Evolutionary conservation across 495 filamentous ascomycete species (phyloP).

Genomic region (Collariella sp.): DNA sequence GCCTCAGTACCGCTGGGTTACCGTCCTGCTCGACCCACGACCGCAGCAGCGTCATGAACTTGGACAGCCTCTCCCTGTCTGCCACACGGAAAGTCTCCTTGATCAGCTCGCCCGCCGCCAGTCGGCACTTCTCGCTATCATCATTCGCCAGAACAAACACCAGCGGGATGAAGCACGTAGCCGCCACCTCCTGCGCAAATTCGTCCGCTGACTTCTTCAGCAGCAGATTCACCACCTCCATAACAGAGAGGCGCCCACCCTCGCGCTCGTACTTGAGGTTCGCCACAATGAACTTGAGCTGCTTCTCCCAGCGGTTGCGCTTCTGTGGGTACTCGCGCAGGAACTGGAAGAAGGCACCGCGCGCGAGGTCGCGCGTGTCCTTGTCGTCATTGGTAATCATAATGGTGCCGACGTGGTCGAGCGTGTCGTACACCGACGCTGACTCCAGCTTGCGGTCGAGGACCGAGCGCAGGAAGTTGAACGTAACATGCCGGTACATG

Average conservation of each 20-base stretch:
- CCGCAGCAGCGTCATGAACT: constrained; percentile 58
- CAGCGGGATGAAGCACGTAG: constrained; percentile 75
- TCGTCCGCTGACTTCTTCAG: constrained; percentile 73
- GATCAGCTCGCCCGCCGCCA: constrained; percentile 70
- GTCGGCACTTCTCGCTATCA: constrained; percentile 73
- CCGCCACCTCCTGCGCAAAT: constrained; percentile 70
- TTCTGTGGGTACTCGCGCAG: constrained; percentile 89
- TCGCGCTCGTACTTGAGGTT: constrained; percentile 86
- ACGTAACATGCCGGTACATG: constrained; percentile 79
- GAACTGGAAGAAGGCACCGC: constrained; percentile 89
- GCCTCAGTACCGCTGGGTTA: constrained; percentile 58
- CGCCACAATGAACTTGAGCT: constrained; percentile 76
- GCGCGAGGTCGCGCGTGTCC: constrained; percentile 72
- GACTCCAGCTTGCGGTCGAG: constrained; percentile 78
- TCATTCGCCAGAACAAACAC: constrained; percentile 83
- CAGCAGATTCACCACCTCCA: constrained; percentile 80
- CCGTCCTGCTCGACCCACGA: constrained; percentile 69
- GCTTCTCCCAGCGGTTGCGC: constrained; percentile 76
- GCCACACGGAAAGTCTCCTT: constrained; percentile 73
- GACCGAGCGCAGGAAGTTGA: constrained; percentile 84
- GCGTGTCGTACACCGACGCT: constrained; percentile 78
- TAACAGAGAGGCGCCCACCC: constrained; percentile 78
- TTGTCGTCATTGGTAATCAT: constrained; percentile 95
- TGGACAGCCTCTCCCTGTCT: constrained; percentile 59
- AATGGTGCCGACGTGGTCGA: constrained; percentile 79